Evolutionary conservation across 148 eudicot genomes (phyloP), one percentile per base, ranked within the genome.

Genomic region (Heliosperma pusillum): DNA sequence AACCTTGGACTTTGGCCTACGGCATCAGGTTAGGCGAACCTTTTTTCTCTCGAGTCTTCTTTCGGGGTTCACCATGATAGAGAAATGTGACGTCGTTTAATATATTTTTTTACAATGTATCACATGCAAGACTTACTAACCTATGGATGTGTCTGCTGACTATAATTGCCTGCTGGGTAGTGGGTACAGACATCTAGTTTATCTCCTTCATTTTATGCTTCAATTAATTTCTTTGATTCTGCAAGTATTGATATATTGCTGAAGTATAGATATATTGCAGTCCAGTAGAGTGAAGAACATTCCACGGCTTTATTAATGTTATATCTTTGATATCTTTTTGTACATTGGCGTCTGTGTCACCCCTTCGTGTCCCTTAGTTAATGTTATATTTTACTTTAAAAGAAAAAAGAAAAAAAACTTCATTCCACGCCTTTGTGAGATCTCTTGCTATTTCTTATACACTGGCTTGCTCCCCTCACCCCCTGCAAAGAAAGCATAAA

Each of bases 1-100:
- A 76, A 86, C 94, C 71, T 87, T 95, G 70, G 96, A 90, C 83
- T 92, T 88, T 74, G 96, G 99, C 79, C 88, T 95, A 72, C 94
- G 82, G 67, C 87, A 87, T 79, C 97, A 92, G 91, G 99, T 92
- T 76, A 84, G 59, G 50, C 45, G 29, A 20, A 2, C 15, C 16
- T 65, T 21, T 75, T 71, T 58, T 21, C 44, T 44, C 25, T 19
- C 1, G 33, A 1, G 7, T 30, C 0, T 42, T 27, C 27, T 20
- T 78, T 8, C 53, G 40, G 58, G 20, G 44, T 66, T 7, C 56
- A 47, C 22, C 3, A 61, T 57, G 29, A 52, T 56, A 26, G 61
- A 27, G 10, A 58, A 33, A 33, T 3, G 10, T 59, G 63, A 16
- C 8, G 59, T 0, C 36, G 29, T 63, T 63, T 27, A 12, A 19